Conservation (phyloP, 371 early-diverging fungal genomes). For the Amoeboaphelidium protococcarum region DNA sequence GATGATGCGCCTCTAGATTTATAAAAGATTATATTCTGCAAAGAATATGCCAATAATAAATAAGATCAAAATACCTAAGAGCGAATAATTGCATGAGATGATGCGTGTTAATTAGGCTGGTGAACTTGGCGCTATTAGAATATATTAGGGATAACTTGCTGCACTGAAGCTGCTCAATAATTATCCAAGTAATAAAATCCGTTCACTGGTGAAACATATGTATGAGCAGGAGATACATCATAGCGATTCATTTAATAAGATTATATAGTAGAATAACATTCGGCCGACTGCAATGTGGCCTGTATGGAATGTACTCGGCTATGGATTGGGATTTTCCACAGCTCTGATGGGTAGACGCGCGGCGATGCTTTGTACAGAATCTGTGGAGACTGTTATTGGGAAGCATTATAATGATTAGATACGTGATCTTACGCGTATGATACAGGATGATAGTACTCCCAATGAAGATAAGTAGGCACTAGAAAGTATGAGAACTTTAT, state of each 20-base stretch:
- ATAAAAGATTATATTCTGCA: too few species aligned
- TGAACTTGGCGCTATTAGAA: conserved; percentile 79
- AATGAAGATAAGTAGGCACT: conserved; percentile 5
- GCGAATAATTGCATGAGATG: conserved; percentile 16
- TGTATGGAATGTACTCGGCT: conserved; percentile 64
- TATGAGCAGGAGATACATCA: conserved; percentile 78
- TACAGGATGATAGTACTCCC: conserved; percentile 23
- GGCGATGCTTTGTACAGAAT: conserved; percentile 94
- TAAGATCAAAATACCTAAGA: neutral
- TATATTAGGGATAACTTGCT: conserved; percentile 33
- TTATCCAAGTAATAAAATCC: neutral
- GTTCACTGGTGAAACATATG: conserved; percentile 35
- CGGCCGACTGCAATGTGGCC: conserved; percentile 65
- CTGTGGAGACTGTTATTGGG: conserved; percentile 91
- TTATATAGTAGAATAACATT: conserved; percentile 41
- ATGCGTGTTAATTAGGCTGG: conserved; percentile 89
- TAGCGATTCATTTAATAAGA: conserved; percentile 38
- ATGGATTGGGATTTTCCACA: conserved; percentile 53
- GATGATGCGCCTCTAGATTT: too few species aligned
- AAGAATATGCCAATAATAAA: neutral
- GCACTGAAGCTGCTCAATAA: neutral
- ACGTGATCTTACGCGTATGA: conserved; percentile 33
- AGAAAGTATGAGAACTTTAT: conserved; percentile 4
- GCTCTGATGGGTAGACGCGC: conserved; percentile 74
- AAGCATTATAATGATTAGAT: conserved; percentile 80